A percentile compares a stretch with the other conserved stretches of the same genome.
phyloP scores from a whole-genome alignment of 2,329 filamentous ascomycete species.

The Penicillium sumatraense region DNA sequence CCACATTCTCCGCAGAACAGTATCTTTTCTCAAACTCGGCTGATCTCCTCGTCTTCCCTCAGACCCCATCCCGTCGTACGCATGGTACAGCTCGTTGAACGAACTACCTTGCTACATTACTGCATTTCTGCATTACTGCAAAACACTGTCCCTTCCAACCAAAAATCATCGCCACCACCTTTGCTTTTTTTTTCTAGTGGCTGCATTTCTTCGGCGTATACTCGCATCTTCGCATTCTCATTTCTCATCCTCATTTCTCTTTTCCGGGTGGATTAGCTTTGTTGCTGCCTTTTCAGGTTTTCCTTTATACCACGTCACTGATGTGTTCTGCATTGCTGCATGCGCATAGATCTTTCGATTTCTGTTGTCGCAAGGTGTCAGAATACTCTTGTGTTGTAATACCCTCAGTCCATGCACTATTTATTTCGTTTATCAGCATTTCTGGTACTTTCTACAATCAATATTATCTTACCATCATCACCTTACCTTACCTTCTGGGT shows the following conservation, averaged over 20 bases:
- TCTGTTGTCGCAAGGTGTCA: constrained; percentile 1
- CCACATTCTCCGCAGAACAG: constrained; percentile 25
- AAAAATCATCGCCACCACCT: constrained; percentile 5
- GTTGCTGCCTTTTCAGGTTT: constrained; percentile 1
- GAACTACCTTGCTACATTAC: no score
- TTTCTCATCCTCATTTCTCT: constrained; percentile 12
- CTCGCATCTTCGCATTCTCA: constrained; percentile 4
- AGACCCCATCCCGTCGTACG: constrained; percentile 24
- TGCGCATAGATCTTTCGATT: constrained; percentile 5
- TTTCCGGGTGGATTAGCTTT: constrained; percentile 23
- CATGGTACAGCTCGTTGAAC: constrained; percentile 34
- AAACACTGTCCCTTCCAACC: not conserved
- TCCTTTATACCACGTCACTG: not conserved
- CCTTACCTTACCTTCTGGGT: no score
- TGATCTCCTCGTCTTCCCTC: constrained; percentile 27
- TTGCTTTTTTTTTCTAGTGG: constrained; percentile 9
- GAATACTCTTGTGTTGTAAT: constrained; percentile 20
- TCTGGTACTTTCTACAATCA: no score
- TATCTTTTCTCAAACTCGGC: constrained; percentile 29
- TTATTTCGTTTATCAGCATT: not conserved
- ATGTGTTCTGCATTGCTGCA: not conserved
- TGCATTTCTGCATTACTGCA: not conserved
- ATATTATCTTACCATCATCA: no score
- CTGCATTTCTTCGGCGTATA: constrained; percentile 22
- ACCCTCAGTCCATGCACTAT: constrained; percentile 15